Conservation (phyloP, 352 stramenopile genomes). For the Phytophthora kernoviae region DNA sequence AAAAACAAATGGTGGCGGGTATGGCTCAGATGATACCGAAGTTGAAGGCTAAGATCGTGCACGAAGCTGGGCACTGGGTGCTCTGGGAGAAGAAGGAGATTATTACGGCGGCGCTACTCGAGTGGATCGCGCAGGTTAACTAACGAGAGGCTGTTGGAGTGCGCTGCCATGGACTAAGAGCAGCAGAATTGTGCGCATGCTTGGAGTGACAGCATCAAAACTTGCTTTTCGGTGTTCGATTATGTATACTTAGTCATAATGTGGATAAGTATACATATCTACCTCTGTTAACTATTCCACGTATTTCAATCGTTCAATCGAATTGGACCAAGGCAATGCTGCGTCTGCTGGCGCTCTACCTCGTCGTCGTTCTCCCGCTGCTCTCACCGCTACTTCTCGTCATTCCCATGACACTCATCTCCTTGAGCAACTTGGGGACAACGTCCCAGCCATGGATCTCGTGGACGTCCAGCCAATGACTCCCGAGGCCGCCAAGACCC, state of each 20-base stretch:
- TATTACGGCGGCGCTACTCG: slow-evolving; percentile 24
- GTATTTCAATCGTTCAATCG: no score
- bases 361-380: slow-evolving; percentile 1
- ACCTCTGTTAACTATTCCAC: no score
- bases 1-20: slow-evolving; percentile 31
- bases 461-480: slow-evolving; percentile 65
- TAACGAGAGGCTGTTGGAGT: not conserved
- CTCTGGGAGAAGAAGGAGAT: slow-evolving; percentile 40
- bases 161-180: no score
- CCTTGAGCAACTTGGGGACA: slow-evolving; percentile 50
- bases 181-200: no score
- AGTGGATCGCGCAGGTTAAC: slow-evolving; percentile 32
- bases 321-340: not conserved
- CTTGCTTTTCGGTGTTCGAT: no score
- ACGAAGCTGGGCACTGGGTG: slow-evolving; percentile 50
- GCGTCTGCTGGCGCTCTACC: not conserved
- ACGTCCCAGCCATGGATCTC: slow-evolving; percentile 76
- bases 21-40: slow-evolving; percentile 44
- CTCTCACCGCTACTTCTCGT: slow-evolving; percentile 3
- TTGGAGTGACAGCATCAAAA: no score
- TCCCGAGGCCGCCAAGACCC: slow-evolving; percentile 42
- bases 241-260: no score
- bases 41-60: slow-evolving; percentile 36
- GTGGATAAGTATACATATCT: no score
- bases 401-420: slow-evolving; percentile 9